Evolutionary conservation across 192 early-diverging fungal species (phyloP), one percentile per base, ranked within the genome.

Genomic region (Gaertneriomyces sp.): DNA sequence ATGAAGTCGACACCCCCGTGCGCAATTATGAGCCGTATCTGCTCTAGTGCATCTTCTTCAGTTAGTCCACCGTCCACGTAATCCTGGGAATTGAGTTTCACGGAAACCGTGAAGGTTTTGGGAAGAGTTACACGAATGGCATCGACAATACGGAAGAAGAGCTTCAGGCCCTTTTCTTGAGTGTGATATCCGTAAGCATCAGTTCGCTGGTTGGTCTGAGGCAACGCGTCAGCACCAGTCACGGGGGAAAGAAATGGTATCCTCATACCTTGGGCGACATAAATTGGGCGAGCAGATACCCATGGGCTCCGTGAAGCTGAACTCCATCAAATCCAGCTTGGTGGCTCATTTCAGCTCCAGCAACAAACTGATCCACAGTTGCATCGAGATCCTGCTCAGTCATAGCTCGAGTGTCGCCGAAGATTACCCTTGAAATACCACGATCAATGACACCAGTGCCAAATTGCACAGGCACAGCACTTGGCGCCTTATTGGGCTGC

Each of bases 241-340:
- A 33, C 25, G 25, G 2, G 25, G 25, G 25, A 1, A 33, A 33
- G 25, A 33, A 2, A 33, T 33, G 25, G 1, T 33, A 33, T 33
- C 25, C 0, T 33, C 25, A 33, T 33, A 33, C 25, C 25, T 33
- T 92, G 16, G 20, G 14, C 38, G 39, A 38, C 25, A 95, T 66
- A 66, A 97, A 96, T 67, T 88, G 78, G 75, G 86, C 81, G 46
- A 90, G 61, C 25, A 96, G 75, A 69, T 94, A 97, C 8, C 93
- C 94, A 72, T 98, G 93, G 1, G 95, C 93, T n/a, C 44, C 56
- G 63, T 78, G 76, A 16, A 81, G 43, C 74, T 98, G 94, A 45
- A 95, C 74, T 20, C 89, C 87, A 60, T 95, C 93, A 72, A 93
- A 93, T 0, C 91, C 92, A 4, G 93, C 93, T 33, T 33, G 14